These are phyloP conservation scores for Pelagophyceae sp. DNA, from an alignment of 352 stramenopile genomes.

Conservation along the genomic window DNA sequence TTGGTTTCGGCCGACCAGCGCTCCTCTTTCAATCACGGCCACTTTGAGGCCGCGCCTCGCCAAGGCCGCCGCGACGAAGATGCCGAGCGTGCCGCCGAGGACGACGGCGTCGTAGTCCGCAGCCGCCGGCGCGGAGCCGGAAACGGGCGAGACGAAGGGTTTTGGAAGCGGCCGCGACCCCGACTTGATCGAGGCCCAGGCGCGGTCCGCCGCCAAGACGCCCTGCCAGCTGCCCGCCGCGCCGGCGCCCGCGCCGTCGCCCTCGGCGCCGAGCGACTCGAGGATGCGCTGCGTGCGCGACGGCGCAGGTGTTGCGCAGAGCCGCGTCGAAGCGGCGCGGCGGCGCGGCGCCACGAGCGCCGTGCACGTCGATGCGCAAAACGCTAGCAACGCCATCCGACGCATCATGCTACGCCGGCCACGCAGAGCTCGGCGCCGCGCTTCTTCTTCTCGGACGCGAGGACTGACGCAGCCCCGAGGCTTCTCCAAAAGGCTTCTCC, in stretches of 20 bases:
- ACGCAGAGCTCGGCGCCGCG: too few relatives aligned
- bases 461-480: background rate
- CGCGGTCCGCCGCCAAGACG: background rate
- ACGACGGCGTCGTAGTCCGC: constrained; percentile 52
- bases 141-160: background rate
- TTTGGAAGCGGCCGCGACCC: too few relatives aligned
- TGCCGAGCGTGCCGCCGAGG: constrained; percentile 60
- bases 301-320: too few relatives aligned
- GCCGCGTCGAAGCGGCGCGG: too few relatives aligned
- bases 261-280: background rate
- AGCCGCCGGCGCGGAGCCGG: background rate
- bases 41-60: constrained; percentile 48
- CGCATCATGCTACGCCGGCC: too few relatives aligned
- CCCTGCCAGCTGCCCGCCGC: background rate
- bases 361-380: too few relatives aligned
- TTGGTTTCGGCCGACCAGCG: constrained; percentile 50
- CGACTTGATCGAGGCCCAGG: background rate
- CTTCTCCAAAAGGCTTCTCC: too few relatives aligned
- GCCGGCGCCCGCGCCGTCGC: constrained; percentile 4
- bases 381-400: too few relatives aligned
- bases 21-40: constrained; percentile 50
- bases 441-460: background rate
- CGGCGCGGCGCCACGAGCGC: too few relatives aligned
- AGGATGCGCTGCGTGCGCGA: constrained; percentile 1
- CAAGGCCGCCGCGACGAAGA: constrained; percentile 58